These are phyloP conservation scores for Klebsormidium nitens DNA, from an alignment of 139 green algal genomes.

Conservation along the genomic window DNA sequence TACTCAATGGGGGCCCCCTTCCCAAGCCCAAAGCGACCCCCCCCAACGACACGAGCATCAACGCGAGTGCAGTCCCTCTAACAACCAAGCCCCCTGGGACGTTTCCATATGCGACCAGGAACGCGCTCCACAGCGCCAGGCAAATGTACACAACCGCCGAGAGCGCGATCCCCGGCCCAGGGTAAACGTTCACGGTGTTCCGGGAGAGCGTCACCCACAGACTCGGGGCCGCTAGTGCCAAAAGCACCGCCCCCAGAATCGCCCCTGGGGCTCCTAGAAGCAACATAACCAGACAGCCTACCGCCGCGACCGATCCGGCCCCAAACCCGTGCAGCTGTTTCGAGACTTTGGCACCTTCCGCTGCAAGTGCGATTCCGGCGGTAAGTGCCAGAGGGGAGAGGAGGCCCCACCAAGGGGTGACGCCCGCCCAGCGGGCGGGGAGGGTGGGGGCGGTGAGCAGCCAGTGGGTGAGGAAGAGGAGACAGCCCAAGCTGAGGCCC, in stretches of 20 bases:
- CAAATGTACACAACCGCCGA: conserved; percentile 8
- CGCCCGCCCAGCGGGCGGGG: conserved; percentile 19
- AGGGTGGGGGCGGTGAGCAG: conserved; percentile 21
- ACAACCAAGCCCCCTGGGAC: neutral
- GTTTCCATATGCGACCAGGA: conserved; percentile 21
- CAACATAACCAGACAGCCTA: no score
- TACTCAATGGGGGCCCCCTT: conserved; percentile 4
- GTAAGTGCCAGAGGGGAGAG: conserved; percentile 8
- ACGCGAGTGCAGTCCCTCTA: neutral
- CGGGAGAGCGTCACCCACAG: conserved; percentile 27
- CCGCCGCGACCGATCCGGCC: neutral
- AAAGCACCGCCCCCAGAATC: conserved; percentile 16
- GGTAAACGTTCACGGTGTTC: conserved; percentile 24
- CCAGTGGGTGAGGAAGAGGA: conserved; percentile 32
- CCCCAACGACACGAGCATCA: conserved; percentile 11
- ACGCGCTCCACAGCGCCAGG: conserved; percentile 22
- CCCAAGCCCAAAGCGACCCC: conserved; percentile 19
- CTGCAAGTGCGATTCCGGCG: conserved; percentile 7
- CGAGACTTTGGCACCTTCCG: conserved; percentile 23
- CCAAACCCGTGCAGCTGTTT: conserved; percentile 15
- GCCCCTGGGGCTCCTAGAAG: no score
- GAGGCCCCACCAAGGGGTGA: conserved; percentile 17
- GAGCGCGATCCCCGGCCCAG: conserved; percentile 7
- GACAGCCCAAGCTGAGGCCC: conserved; percentile 19
- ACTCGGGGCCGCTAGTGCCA: conserved; percentile 5